Evolutionary conservation across 768 basidiomycete genomes (phyloP).

Genomic region (Amanita fuliginea): DNA sequence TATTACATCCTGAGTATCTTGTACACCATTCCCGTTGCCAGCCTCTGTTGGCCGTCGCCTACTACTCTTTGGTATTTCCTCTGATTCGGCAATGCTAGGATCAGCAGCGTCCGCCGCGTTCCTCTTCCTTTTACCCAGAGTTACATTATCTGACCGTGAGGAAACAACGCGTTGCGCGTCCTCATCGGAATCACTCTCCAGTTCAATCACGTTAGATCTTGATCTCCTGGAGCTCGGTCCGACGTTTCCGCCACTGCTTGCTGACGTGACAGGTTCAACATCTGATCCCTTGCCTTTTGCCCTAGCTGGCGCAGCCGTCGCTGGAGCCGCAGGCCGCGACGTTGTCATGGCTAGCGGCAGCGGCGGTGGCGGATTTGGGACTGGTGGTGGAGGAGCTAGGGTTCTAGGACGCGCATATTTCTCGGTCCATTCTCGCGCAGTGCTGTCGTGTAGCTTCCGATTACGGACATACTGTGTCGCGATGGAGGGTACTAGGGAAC

Average conservation of each 20-base stretch:
- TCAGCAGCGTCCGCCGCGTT: conserved; percentile 9
- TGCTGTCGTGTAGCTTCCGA: conserved; percentile 62
- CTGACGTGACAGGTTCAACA: background rate
- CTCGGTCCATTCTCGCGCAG: conserved; percentile 70
- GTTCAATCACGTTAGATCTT: conserved; percentile 3
- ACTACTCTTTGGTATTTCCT: conserved; percentile 11
- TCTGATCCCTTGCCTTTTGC: conserved; percentile 5
- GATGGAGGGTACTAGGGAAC: conserved; percentile 48
- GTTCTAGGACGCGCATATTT: conserved; percentile 48
- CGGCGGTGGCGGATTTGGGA: conserved; percentile 17
- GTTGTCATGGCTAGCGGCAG: conserved; percentile 13
- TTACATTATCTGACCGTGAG: conserved; percentile 2
- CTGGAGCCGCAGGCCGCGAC: conserved; percentile 8
- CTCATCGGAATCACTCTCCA: conserved; percentile 20
- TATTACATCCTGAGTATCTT: conserved; percentile 1
- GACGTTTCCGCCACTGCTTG: background rate
- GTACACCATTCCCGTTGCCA: background rate
- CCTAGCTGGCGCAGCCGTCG: conserved; percentile 22
- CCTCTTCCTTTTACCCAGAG: conserved; percentile 26
- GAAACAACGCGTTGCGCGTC: conserved; percentile 9
- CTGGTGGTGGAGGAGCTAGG: background rate
- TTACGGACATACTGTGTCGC: conserved; percentile 59
- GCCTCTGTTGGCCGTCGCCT: background rate
- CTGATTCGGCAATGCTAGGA: conserved; percentile 13
- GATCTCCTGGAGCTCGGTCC: conserved; percentile 2